Evolutionary conservation across 306 rosid genomes (phyloP).

Genomic region (Rosa rugosa): DNA sequence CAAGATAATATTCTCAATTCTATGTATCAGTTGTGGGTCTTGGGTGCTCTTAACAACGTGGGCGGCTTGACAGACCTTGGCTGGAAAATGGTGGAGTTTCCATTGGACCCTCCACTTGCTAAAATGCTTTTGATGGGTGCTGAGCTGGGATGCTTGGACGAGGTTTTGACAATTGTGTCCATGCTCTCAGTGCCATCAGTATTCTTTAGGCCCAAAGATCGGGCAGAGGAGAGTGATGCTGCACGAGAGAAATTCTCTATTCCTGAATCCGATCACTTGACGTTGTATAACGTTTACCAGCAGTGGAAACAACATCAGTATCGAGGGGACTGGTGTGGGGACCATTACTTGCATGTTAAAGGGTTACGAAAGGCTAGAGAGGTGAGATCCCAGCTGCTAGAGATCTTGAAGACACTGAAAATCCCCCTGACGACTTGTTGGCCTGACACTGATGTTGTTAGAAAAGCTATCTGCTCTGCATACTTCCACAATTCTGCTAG

Average conservation of each 20-base stretch:
- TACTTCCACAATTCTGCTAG: conserved; percentile 92
- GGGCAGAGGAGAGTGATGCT: conserved; percentile 97
- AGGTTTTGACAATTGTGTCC: conserved; percentile 88
- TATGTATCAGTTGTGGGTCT: conserved; percentile 98
- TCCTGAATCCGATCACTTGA: conserved; percentile 93
- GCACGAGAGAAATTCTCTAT: conserved; percentile 90
- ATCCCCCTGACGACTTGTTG: conserved; percentile 69
- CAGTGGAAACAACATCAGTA: conserved; percentile 97
- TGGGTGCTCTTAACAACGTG: conserved; percentile 94
- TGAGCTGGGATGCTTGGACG: conserved; percentile 73
- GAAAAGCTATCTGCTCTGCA: conserved; percentile 93
- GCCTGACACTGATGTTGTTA: conserved; percentile 85
- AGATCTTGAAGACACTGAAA: conserved; percentile 83
- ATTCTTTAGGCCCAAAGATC: conserved; percentile 92
- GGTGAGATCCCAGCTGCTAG: conserved; percentile 90
- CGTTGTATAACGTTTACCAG: conserved; percentile 86
- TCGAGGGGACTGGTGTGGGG: conserved; percentile 98
- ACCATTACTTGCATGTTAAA: conserved; percentile 89
- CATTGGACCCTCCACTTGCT: conserved; percentile 95
- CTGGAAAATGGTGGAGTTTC: conserved; percentile 99
- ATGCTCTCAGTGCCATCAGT: conserved; percentile 99
- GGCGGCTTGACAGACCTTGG: conserved; percentile 89
- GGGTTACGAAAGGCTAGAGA: conserved; percentile 93
- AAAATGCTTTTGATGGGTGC: conserved; percentile 97
- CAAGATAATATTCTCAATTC: conserved; percentile 97